Evolutionary conservation across 2,329 filamentous ascomycete species (phyloP).

Genomic region (Podosphaera leucotricha): DNA sequence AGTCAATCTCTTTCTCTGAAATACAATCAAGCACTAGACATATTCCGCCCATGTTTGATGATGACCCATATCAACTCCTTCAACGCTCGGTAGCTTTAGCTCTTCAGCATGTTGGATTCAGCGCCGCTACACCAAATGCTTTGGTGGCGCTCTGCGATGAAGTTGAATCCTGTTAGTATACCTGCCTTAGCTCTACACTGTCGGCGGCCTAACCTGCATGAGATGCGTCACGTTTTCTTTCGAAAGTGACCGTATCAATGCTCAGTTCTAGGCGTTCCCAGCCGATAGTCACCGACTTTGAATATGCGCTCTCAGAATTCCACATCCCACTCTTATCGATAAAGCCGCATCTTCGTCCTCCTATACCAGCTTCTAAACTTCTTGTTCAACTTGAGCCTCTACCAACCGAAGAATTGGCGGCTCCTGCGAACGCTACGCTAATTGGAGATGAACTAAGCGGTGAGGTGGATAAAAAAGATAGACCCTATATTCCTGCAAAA

Average conservation of each 20-base stretch:
- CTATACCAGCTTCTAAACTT: constrained; percentile 19
- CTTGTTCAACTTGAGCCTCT: constrained; percentile 16
- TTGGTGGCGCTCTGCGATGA: constrained; percentile 32
- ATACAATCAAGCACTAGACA: neutral
- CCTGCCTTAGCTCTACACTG: neutral
- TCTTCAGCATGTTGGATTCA: constrained; percentile 34
- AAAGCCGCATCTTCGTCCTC: constrained; percentile 31
- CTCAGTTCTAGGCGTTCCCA: constrained; percentile 21
- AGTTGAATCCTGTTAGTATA: constrained; percentile 31
- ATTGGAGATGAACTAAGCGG: constrained; percentile 33
- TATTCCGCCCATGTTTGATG: constrained; percentile 10
- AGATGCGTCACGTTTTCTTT: constrained; percentile 14
- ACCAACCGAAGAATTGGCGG: constrained; percentile 19
- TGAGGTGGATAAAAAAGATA: constrained; percentile 28
- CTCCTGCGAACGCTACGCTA: constrained; percentile 18
- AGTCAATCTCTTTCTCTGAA: constrained; percentile 1
- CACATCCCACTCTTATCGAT: constrained; percentile 28
- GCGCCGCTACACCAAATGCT: constrained; percentile 28
- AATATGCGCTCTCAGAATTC: constrained; percentile 25
- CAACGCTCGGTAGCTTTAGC: constrained; percentile 31
- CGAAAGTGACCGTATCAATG: constrained; percentile 14
- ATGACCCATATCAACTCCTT: constrained; percentile 17
- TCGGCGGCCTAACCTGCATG: constrained; percentile 3
- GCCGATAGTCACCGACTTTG: constrained; percentile 33
- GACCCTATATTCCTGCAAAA: constrained; percentile 30